These are phyloP conservation scores for Gymnopus androsaceus DNA, from an alignment of 1,284 basidiomycete species.

Conservation along the genomic window DNA sequence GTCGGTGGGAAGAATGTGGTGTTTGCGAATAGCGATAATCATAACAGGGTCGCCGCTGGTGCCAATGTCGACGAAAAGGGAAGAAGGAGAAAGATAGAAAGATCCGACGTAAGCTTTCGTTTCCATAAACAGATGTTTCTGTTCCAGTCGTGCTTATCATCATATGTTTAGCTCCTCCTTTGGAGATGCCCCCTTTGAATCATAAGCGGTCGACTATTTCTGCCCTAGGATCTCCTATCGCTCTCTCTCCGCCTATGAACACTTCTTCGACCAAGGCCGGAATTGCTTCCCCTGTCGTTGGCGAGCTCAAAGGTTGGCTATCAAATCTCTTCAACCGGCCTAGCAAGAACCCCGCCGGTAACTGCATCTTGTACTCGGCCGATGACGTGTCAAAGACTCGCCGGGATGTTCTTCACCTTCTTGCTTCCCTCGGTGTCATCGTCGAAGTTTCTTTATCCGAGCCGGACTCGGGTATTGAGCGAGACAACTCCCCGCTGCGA, in stretches of 20 bases:
- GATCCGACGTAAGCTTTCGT: conserved; percentile 50
- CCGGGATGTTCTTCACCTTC: conserved; percentile 61
- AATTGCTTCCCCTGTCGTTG: conserved; percentile 55
- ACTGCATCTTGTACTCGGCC: conserved; percentile 68
- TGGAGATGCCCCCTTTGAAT: conserved; percentile 28
- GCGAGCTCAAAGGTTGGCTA: conserved; percentile 82
- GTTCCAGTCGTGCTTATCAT: neutral
- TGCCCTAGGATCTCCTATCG: conserved; percentile 20
- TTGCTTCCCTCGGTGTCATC: conserved; percentile 67
- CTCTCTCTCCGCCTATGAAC: conserved; percentile 20
- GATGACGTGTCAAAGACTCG: conserved; percentile 66
- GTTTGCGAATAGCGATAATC: conserved; percentile 36
- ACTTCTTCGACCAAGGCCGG: conserved; percentile 24
- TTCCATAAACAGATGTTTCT: conserved; percentile 8
- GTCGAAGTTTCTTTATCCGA: conserved; percentile 37
- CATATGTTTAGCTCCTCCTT: conserved; percentile 29
- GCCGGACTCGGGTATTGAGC: conserved; percentile 18
- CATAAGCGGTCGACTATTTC: conserved; percentile 21
- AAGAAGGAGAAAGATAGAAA: conserved; percentile 52
- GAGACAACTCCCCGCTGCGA: conserved; percentile 55
- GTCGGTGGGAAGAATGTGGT: conserved; percentile 52
- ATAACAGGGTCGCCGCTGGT: conserved; percentile 22
- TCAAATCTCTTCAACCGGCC: conserved; percentile 80
- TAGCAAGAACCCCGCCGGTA: conserved; percentile 43
- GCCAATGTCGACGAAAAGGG: conserved; percentile 31